These are phyloP conservation scores for Quercus mongolica DNA, from an alignment of 306 rosid genomes.

Conservation along the genomic window DNA sequence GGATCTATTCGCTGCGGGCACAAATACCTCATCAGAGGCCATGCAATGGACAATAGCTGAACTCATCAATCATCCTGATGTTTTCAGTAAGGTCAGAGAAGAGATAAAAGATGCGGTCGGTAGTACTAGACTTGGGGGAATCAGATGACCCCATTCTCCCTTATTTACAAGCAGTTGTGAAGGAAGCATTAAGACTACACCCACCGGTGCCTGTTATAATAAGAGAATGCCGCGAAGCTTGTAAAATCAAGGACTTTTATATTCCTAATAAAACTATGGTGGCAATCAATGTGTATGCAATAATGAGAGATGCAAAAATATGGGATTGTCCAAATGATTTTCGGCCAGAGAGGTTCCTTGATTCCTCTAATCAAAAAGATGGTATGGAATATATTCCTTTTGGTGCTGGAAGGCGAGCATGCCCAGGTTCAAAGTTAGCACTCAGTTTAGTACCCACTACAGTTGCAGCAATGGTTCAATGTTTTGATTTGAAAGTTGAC, in stretches of 20 bases:
- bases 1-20: conserved; percentile 50
- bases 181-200: conserved; percentile 41
- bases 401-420: conserved; percentile 48
- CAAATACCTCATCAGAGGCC: conserved; percentile 41
- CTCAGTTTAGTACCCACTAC: conserved; percentile 19
- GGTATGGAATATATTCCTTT: conserved; percentile 26
- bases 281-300: conserved; percentile 42
- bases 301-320: conserved; percentile 42
- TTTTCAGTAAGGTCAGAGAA: conserved; percentile 33
- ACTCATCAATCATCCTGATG: conserved; percentile 44
- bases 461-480: conserved; percentile 50
- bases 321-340: conserved; percentile 48
- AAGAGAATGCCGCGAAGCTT: conserved; percentile 36
- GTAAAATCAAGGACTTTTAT: conserved; percentile 37
- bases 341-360: conserved; percentile 36
- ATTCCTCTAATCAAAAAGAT: background rate
- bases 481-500: conserved; percentile 53
- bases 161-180: conserved; percentile 44
- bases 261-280: conserved; percentile 33
- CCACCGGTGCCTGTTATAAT: conserved; percentile 35
- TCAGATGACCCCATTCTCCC: conserved; percentile 34
- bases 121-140: conserved; percentile 32
- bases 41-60: conserved; percentile 54
- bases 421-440: conserved; percentile 49
- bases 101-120: conserved; percentile 30